Percentiles rank a stretch among this genome's conserved stretches.
Evolutionary conservation across 805 yeast species (phyloP).

Genomic region (Lachancea meyersii): DNA sequence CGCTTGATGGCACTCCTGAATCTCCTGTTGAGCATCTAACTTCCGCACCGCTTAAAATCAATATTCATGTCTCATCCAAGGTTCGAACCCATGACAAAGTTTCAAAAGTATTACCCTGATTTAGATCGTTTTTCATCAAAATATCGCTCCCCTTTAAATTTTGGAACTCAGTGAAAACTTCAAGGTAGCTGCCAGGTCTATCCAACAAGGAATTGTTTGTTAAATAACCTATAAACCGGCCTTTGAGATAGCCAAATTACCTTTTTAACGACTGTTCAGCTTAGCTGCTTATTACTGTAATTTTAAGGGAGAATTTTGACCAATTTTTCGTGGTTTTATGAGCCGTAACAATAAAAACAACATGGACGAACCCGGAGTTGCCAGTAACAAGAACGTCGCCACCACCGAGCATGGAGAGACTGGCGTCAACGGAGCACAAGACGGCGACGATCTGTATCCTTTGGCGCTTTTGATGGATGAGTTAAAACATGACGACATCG

Average conservation of each 20-base stretch:
- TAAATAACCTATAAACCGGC: not conserved
- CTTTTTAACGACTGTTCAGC: not conserved
- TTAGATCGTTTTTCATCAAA: not conserved
- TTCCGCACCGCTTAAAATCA: not conserved
- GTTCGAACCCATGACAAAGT: not conserved
- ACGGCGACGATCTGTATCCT: constrained; percentile 62
- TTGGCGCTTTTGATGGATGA: constrained; percentile 96
- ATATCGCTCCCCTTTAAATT: constrained; percentile 1
- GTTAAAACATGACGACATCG: constrained; percentile 90
- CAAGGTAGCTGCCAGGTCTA: not conserved
- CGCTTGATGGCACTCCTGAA: not conserved
- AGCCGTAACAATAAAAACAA: not conserved
- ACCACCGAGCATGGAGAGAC: not conserved
- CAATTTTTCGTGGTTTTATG: not conserved
- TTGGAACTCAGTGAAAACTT: constrained; percentile 1
- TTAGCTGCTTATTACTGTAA: not conserved
- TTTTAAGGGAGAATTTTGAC: not conserved
- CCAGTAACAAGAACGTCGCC: not conserved
- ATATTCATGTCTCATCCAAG: not conserved
- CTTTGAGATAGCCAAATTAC: not conserved
- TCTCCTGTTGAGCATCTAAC: not conserved
- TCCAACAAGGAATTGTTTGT: not conserved
- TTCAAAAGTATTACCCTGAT: not conserved
- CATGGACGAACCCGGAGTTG: not conserved
- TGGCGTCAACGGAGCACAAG: constrained; percentile 2